Evolutionary conservation across 1,284 basidiomycete genomes (phyloP), one percentile per base, ranked within the genome.

Genomic region (Ganoderma leucocontextum): DNA sequence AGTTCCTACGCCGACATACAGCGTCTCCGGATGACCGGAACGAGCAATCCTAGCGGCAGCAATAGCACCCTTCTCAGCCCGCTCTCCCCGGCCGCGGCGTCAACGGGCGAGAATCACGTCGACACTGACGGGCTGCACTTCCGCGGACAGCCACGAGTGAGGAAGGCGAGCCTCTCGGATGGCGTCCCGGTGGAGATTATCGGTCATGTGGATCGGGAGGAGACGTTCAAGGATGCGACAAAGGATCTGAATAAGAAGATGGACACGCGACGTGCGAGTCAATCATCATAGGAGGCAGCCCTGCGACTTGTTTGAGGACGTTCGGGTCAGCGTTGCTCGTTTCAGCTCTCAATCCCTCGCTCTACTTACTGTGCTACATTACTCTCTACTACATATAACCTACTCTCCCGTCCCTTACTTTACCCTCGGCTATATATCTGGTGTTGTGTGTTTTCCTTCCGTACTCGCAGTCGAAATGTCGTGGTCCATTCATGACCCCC

Each of bases 1-100:
- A 90, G 86, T 70, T 94, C 92, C 25, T 95, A 92, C 75, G 93
- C 93, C 15, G 91, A 95, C 79, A 78, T 95, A 58, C 92, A 94
- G 79, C 85, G 88, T 71, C 82, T 94, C 25, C 88, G 88, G 22
- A 38, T 41, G 58, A 41, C 60, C 66, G 74, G 55, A 36, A 75
- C 75, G 38, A 75, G 71, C 60, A 70, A 73, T 13, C 61, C 63
- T 36, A 66, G 68, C 61, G 60, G 63, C 29, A 60, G 68, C 13
- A 52, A 36, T 44, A 42, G 62, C 19, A 38, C 62, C 3, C 47
- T 58, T 25, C 62, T 62, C 5, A 63, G 59, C 39, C 63, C 59
- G 25, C 63, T 68, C 36, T 62, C 67, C 15, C 65, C 66, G 35
- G 52, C 61, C 42, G 59, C 57, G 47, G 60, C 52, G 44, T 63